These are phyloP conservation scores for Viola pubescens DNA, from an alignment of 441 rosid genomes.

Conservation along the genomic window DNA sequence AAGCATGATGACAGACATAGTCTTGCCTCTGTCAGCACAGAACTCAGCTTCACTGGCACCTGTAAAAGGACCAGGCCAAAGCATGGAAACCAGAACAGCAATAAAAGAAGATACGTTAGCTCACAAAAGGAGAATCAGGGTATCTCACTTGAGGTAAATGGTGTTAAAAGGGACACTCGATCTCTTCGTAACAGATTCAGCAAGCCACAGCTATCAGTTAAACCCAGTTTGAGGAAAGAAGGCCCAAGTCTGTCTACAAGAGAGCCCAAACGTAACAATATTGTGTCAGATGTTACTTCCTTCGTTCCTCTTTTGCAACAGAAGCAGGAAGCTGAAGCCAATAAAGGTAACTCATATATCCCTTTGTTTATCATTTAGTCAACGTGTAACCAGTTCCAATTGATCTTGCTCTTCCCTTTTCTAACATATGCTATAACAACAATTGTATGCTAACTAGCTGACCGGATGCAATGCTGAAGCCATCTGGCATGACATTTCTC, in stretches of 20 bases:
- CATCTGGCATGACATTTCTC: not conserved
- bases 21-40: slow-evolving; percentile 59
- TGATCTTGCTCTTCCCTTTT: not conserved
- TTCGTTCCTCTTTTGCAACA: slow-evolving; percentile 81
- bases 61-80: slow-evolving; percentile 37
- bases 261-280: slow-evolving; percentile 56
- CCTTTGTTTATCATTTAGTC: not conserved
- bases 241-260: slow-evolving; percentile 34
- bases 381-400: not conserved
- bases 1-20: slow-evolving; percentile 31
- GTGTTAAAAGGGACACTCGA: slow-evolving; percentile 31
- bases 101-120: slow-evolving; percentile 37
- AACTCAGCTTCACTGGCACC: slow-evolving; percentile 40
- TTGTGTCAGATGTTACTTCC: slow-evolving; percentile 72
- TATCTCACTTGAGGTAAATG: slow-evolving; percentile 22
- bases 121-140: slow-evolving; percentile 40
- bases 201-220: slow-evolving; percentile 52
- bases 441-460: not conserved
- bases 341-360: slow-evolving; percentile 41
- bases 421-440: not conserved
- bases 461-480: not conserved
- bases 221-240: slow-evolving; percentile 35
- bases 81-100: slow-evolving; percentile 31
- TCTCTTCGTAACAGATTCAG: slow-evolving; percentile 43
- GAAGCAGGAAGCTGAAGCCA: slow-evolving; percentile 54